phyloP scores from a whole-genome alignment of 257 asterid species.

The Knoxia roxburghii region DNA sequence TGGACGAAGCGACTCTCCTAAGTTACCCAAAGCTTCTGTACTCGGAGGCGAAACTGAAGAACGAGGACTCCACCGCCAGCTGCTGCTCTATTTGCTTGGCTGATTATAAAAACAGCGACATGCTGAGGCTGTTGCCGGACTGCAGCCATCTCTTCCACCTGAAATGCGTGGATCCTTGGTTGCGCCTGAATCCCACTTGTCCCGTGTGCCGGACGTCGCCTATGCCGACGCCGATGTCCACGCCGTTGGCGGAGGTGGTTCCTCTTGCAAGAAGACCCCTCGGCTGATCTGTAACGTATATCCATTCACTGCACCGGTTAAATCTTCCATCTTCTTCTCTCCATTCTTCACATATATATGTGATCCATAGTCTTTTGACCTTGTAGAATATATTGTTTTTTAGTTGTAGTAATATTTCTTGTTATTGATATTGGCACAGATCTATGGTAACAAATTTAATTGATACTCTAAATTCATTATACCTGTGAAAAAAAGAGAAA shows the following conservation, averaged over 20 bases:
- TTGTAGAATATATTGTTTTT: background rate
- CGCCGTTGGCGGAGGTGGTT: constrained; percentile 81
- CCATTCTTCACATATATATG: background rate
- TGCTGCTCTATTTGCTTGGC: constrained; percentile 88
- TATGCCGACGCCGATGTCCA: constrained; percentile 62
- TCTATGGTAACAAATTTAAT: background rate
- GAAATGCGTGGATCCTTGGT: constrained; percentile 84
- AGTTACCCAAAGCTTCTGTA: constrained; percentile 63
- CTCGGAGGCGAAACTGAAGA: constrained; percentile 52
- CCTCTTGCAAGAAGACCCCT: constrained; percentile 60
- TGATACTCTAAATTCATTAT: too few relatives aligned
- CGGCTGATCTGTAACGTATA: constrained; percentile 1
- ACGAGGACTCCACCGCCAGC: constrained; percentile 43
- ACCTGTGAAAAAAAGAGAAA: too few relatives aligned
- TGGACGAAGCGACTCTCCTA: constrained; percentile 65
- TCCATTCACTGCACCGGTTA: background rate
- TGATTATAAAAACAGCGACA: constrained; percentile 56
- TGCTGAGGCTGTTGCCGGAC: constrained; percentile 63
- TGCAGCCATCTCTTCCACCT: constrained; percentile 80
- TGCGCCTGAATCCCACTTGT: constrained; percentile 80
- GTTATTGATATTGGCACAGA: background rate
- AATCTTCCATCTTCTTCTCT: background rate
- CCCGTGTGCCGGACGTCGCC: constrained; percentile 94
- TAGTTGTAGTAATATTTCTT: background rate
- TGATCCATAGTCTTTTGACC: too few relatives aligned